Evolutionary conservation across 192 early-diverging fungal genomes (phyloP).

Genomic region (Geosiphon pyriformis): DNA sequence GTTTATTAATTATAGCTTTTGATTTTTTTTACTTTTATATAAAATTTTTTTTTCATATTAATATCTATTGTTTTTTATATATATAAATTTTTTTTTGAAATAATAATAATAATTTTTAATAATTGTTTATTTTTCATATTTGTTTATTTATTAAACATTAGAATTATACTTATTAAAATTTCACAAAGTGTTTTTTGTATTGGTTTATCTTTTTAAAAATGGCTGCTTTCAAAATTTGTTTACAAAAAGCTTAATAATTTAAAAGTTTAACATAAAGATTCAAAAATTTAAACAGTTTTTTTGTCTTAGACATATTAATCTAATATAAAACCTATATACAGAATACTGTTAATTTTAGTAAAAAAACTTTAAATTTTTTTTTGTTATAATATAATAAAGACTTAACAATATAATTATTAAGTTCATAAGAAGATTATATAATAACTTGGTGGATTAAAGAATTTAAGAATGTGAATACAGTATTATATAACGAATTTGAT

Average conservation of each 20-base stretch:
- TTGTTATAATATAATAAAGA: neutral
- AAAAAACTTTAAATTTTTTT: conserved; percentile 5
- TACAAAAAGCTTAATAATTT: neutral
- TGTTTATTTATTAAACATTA: neutral
- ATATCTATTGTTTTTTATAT: neutral
- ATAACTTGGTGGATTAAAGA: neutral
- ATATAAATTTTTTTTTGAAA: neutral
- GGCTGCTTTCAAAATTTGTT: neutral
- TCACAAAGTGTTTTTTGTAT: neutral
- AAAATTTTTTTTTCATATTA: neutral
- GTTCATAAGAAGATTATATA: neutral
- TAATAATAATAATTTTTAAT: neutral
- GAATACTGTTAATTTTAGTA: neutral
- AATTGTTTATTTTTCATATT: conserved; percentile 1
- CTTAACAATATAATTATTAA: neutral
- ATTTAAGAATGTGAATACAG: neutral
- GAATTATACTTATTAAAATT: neutral
- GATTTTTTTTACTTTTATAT: neutral
- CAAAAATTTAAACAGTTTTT: neutral
- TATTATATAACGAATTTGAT: neutral
- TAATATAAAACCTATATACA: neutral
- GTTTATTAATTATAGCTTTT: neutral
- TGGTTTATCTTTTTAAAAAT: neutral
- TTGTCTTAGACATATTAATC: conserved; percentile 1
- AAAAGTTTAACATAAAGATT: neutral